These are phyloP conservation scores for Ustilago loliicola DNA, from an alignment of 1,284 basidiomycete species.

Conservation along the genomic window DNA sequence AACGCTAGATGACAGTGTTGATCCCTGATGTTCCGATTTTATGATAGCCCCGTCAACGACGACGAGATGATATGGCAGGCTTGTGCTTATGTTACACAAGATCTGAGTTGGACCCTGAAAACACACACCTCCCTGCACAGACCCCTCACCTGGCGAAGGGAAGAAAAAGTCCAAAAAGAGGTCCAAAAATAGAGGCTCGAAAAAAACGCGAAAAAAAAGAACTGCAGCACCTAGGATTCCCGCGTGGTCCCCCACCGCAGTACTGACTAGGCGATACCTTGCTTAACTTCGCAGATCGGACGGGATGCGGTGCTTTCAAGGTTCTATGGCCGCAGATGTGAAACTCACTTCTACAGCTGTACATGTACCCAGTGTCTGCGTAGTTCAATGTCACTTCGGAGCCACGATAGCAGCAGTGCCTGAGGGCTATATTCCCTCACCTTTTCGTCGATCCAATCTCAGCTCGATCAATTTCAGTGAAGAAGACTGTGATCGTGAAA, in stretches of 20 bases:
- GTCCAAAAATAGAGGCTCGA: not conserved
- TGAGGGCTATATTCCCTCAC: not conserved
- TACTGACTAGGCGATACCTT: conserved; percentile 83
- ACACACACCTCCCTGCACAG: not conserved
- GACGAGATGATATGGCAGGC: not conserved
- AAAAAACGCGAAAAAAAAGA: conserved; percentile 57
- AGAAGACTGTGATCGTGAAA: not conserved
- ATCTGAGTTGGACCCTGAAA: conserved; percentile 6
- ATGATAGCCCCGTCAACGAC: no score
- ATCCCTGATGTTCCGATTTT: no score
- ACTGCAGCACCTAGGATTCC: conserved; percentile 84
- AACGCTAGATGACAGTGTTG: no score
- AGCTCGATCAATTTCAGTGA: no score
- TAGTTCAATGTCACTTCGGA: no score
- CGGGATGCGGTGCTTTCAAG: conserved; percentile 84
- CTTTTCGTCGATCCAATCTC: not conserved
- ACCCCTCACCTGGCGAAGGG: not conserved
- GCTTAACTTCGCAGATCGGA: conserved; percentile 85
- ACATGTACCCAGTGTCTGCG: no score
- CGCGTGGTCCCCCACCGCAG: conserved; percentile 85
- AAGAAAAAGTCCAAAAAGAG: not conserved
- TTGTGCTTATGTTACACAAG: not conserved
- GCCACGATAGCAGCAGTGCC: not conserved
- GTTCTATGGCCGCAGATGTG: conserved; percentile 81
- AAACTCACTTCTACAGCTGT: no score